Evolutionary conservation across 2,329 filamentous ascomycete genomes (phyloP).

Genomic region (Beauveria sp.): DNA sequence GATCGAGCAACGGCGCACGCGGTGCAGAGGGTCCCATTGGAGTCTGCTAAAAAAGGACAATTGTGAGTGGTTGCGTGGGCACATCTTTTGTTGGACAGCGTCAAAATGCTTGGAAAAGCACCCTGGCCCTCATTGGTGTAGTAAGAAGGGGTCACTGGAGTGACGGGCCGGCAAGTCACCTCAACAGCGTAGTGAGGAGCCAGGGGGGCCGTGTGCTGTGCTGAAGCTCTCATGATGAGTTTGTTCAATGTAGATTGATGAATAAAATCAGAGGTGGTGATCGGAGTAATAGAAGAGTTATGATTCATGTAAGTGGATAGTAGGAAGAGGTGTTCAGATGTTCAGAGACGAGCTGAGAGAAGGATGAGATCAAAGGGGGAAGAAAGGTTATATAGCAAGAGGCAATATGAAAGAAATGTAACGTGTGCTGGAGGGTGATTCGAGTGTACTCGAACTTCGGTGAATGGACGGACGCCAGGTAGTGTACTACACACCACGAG

Average conservation of each 20-base stretch:
- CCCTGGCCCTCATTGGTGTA: background rate
- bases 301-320: background rate
- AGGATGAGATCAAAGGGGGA: no score
- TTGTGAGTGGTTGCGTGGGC: constrained; percentile 20
- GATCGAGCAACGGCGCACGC: constrained; percentile 18
- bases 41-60: constrained; percentile 22
- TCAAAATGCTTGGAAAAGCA: background rate
- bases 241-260: background rate
- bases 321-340: background rate
- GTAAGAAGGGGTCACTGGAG: background rate
- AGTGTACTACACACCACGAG: background rate
- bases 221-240: background rate
- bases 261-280: background rate
- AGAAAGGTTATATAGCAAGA: background rate
- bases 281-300: background rate
- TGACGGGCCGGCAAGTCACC: background rate
- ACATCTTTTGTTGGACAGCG: constrained; percentile 22
- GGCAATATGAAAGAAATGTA: background rate
- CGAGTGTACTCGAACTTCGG: background rate
- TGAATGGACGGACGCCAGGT: background rate
- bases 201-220: background rate
- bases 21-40: constrained; percentile 19
- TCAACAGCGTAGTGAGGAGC: background rate
- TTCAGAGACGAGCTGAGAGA: no score
- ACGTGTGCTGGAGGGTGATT: background rate